Evolutionary conservation across 2,329 filamentous ascomycete genomes (phyloP).

Genomic region (Claviceps arundinis): DNA sequence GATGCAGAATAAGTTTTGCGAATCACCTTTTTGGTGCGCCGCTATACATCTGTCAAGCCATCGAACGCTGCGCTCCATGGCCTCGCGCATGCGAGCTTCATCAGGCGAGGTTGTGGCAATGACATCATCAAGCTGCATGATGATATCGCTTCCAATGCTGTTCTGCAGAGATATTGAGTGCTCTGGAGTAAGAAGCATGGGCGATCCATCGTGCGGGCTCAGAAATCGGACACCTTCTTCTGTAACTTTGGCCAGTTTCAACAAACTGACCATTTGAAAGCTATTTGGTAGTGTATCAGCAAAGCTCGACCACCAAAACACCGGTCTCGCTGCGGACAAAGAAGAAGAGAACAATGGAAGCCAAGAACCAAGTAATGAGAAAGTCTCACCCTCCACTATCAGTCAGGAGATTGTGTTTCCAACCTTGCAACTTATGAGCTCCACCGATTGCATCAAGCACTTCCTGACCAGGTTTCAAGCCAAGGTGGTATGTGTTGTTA

Average conservation of each 20-base stretch:
- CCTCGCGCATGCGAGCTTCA: conserved; percentile 73
- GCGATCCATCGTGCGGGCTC: conserved; percentile 87
- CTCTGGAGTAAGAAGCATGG: conserved; percentile 94
- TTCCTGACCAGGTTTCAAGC: conserved; percentile 85
- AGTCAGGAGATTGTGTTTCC: conserved; percentile 90
- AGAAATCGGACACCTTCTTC: conserved; percentile 92
- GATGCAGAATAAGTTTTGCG: conserved; percentile 94
- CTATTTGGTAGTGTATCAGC: conserved; percentile 31
- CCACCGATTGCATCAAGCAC: conserved; percentile 79
- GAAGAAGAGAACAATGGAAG: neutral
- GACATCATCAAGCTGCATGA: conserved; percentile 99
- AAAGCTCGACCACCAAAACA: no score
- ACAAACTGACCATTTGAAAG: conserved; percentile 96
- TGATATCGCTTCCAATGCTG: conserved; percentile 94
- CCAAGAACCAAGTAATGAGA: neutral
- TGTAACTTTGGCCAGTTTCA: conserved; percentile 85
- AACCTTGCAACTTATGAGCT: conserved; percentile 87
- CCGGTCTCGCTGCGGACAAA: neutral
- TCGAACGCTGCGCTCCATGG: conserved; percentile 85
- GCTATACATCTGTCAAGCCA: conserved; percentile 94
- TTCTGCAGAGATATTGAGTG: conserved; percentile 95
- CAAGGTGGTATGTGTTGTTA: conserved; percentile 97
- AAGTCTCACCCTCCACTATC: conserved; percentile 53
- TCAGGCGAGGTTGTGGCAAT: conserved; percentile 93
- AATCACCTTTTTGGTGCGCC: conserved; percentile 69